A percentile compares a stretch with the other conserved stretches of the same genome.
Evolutionary conservation across 2,329 filamentous ascomycete species (phyloP).

Genomic region (Scedosporium apiospermum): DNA sequence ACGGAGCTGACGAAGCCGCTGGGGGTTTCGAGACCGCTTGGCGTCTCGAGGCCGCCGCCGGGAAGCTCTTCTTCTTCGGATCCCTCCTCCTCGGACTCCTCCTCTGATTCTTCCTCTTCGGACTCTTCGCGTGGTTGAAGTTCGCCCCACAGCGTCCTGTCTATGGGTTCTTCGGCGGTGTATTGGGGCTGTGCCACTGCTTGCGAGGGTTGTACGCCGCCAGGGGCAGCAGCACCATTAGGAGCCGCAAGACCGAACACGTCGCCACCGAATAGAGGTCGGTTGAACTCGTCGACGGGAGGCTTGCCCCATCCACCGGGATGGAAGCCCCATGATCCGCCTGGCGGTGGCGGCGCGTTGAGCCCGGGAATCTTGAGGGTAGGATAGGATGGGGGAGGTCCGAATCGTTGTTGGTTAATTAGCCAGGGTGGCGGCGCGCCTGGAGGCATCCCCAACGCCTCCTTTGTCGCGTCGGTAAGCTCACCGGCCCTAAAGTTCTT

Average conservation of each 20-base stretch:
- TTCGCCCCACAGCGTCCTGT: conserved; percentile 87
- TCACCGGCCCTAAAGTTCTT: conserved; percentile 86
- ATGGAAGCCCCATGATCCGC: conserved; percentile 88
- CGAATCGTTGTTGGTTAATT: conserved; percentile 91
- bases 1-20: conserved; percentile 72
- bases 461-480: conserved; percentile 77
- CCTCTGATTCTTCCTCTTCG: conserved; percentile 63
- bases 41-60: conserved; percentile 60
- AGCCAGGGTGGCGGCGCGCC: conserved; percentile 94
- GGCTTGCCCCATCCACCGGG: conserved; percentile 95
- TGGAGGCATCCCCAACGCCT: conserved; percentile 87
- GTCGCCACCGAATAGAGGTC: conserved; percentile 86
- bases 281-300: conserved; percentile 85
- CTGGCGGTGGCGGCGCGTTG: conserved; percentile 83
- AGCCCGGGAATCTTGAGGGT: conserved; percentile 91
- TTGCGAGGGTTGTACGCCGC: conserved; percentile 23
- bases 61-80: conserved; percentile 49
- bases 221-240: conserved; percentile 28
- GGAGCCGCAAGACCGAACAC: conserved; percentile 68
- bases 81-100: conserved; percentile 60
- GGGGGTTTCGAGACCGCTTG: conserved; percentile 70
- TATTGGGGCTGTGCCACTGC: conserved; percentile 25
- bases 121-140: conserved; percentile 70
- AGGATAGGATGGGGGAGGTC: conserved; percentile 88
- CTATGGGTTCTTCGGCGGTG: conserved; percentile 63